Base-by-base conservation (phyloP, 2,329 filamentous ascomycete species). In the Fusarium setosum region DNA sequence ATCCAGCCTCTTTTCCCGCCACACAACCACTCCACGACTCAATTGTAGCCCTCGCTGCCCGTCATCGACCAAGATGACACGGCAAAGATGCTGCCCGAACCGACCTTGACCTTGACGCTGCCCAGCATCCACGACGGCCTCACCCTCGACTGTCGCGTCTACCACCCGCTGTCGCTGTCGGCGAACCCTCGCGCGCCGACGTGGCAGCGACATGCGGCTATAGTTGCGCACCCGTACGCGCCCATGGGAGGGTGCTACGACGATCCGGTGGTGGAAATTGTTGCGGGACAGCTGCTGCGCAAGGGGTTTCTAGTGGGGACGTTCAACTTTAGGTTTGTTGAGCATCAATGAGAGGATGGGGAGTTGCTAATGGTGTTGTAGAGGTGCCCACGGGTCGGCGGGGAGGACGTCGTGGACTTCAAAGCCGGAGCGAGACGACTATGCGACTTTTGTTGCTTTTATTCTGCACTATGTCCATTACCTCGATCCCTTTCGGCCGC, bases 151-250 rank as follows among this genome's bases (percentile, higher is more conserved):
- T 96, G 94, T 74, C 92, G 95, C 57, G 80, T 98, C 60, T 96
- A 96, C 77, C 90, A 96, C 70, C 90, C 91, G 1, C 69, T 74
- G 2, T 83, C 82, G 29, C 74, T 85, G 37, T 70, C 75, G 47
- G 74, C 48, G 52, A 76, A 70, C 20, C 67, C 71, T 7, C 64
- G 56, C 37, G 71, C 77, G 12, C 73, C 75, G 26, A 69, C 75
- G 49, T 87, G 84, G 84, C 73, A 68, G 38, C 80, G 79, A 47
- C 79, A 88, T 65, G 83, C 82, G 15, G 86, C 85, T 42, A 82
- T 97, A 4, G 81, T 98, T 35, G 94, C 94, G 12, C 96, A 98
- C 76, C 95, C 96, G 0, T 98, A 98, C 74, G 93, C 93, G 31
- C 90, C 93, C 0, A 81, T 98, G 50, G 96, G 96, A 5, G 96